Conservation (phyloP, 2,329 filamentous ascomycete species). For the Pestalotiopsis fici region DNA sequence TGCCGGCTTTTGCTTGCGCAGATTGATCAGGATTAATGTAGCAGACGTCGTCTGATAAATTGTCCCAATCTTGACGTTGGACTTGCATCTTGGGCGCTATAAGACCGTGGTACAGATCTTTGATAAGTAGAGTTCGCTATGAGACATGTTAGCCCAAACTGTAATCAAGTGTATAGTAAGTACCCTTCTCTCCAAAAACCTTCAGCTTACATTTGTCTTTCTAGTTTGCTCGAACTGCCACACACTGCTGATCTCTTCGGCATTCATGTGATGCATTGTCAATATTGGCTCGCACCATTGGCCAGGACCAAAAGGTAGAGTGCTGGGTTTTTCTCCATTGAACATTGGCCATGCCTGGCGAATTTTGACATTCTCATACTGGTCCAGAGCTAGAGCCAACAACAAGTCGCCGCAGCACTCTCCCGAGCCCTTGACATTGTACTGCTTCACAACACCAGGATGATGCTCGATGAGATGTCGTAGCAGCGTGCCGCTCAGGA, state of each 20-base stretch:
- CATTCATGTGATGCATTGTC: constrained; percentile 57
- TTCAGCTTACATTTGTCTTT: constrained; percentile 37
- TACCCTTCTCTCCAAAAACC: neutral
- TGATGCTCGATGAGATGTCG: constrained; percentile 45
- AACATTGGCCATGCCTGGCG: constrained; percentile 52
- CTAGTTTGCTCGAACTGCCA: constrained; percentile 56
- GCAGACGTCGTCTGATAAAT: constrained; percentile 48
- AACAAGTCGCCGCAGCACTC: constrained; percentile 56
- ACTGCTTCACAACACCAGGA: constrained; percentile 43
- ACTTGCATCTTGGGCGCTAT: constrained; percentile 44
- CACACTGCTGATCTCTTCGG: constrained; percentile 50
- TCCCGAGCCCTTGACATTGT: constrained; percentile 43
- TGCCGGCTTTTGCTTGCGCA: constrained; percentile 33
- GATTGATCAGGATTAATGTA: constrained; percentile 41
- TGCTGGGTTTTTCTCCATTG: constrained; percentile 56
- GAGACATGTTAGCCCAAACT: neutral
- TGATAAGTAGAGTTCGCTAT: constrained; percentile 45
- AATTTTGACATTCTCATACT: constrained; percentile 43
- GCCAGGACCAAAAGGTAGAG: constrained; percentile 45
- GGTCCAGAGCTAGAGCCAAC: constrained; percentile 47
- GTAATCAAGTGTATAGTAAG: neutral
- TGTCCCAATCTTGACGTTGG: constrained; percentile 52
- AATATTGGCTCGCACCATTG: constrained; percentile 61
- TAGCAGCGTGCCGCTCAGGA: constrained; percentile 54
- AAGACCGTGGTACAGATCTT: constrained; percentile 51